Percentiles rank a stretch among this genome's conserved stretches.
These are phyloP conservation scores for Talaromyces proteolyticus DNA, from an alignment of 495 filamentous ascomycete species.

Conservation along the genomic window DNA sequence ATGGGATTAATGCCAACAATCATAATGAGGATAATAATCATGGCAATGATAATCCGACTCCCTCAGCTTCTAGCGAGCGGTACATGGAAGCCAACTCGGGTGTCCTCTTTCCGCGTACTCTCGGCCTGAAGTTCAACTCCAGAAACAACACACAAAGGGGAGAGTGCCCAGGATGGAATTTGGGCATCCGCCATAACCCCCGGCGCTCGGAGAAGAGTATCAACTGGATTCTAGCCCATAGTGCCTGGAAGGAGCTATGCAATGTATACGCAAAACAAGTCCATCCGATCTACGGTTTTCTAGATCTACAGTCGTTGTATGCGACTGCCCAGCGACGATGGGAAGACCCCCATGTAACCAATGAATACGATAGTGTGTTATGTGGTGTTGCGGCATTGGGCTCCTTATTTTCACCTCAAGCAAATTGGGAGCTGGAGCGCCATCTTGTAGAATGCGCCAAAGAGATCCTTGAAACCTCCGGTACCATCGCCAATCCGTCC, in stretches of 20 bases:
- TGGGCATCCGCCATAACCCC: constrained; percentile 17
- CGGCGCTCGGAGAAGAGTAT: constrained; percentile 3
- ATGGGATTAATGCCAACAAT: background rate
- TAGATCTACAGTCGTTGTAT: constrained; percentile 17
- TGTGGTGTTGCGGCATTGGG: constrained; percentile 39
- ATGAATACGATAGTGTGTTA: constrained; percentile 33
- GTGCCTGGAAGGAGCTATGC: constrained; percentile 12
- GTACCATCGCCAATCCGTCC: constrained; percentile 14
- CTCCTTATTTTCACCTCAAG: constrained; percentile 27
- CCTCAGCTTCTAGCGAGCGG: constrained; percentile 15
- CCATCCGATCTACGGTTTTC: constrained; percentile 27
- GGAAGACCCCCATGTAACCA: constrained; percentile 1
- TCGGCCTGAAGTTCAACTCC: constrained; percentile 25
- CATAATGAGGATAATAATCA: constrained; percentile 5
- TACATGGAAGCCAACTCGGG: constrained; percentile 27
- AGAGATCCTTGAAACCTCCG: constrained; percentile 24
- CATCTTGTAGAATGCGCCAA: constrained; percentile 30
- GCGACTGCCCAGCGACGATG: constrained; percentile 8
- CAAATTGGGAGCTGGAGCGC: constrained; percentile 23
- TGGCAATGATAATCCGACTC: constrained; percentile 18
- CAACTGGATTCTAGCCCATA: constrained; percentile 13
- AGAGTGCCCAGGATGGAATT: constrained; percentile 35
- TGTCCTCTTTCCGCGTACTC: constrained; percentile 24
- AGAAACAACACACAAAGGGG: constrained; percentile 21
- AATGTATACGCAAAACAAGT: constrained; percentile 25